Evolutionary conservation across 139 green algal genomes (phyloP).

Genomic region (Edaphochlamys debaryana): DNA sequence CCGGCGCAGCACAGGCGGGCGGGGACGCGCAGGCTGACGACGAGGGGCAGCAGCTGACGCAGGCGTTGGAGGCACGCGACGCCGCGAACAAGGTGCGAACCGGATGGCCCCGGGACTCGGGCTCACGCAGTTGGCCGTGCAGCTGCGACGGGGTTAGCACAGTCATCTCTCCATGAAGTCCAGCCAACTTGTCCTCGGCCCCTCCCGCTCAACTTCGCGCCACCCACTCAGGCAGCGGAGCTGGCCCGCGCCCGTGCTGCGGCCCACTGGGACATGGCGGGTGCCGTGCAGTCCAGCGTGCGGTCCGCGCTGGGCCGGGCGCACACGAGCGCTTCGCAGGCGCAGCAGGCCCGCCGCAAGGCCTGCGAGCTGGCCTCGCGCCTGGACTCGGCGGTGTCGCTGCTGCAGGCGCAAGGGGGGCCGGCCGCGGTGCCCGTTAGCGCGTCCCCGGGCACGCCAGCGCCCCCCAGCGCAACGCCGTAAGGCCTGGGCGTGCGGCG

Average conservation of each 20-base stretch:
- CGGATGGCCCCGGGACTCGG: too few relatives aligned
- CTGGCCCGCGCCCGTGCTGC: conserved; percentile 9
- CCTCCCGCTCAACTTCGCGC: background rate
- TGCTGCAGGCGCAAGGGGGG: conserved; percentile 34
- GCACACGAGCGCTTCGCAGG: conserved; percentile 34
- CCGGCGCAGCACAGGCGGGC: too few relatives aligned
- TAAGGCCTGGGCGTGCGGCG: too few relatives aligned
- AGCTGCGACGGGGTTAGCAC: background rate
- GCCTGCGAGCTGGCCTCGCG: conserved; percentile 51
- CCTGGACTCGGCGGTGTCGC: conserved; percentile 51
- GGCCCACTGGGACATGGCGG: conserved; percentile 55
- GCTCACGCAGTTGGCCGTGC: too few relatives aligned
- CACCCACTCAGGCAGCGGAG: conserved; percentile 31
- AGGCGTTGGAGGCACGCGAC: conserved; percentile 48
- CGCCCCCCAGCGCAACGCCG: too few relatives aligned
- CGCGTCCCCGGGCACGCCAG: too few relatives aligned
- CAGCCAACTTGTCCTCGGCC: too few relatives aligned
- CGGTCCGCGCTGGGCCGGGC: conserved; percentile 22
- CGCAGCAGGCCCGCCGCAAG: conserved; percentile 48
- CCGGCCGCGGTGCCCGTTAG: too few relatives aligned
- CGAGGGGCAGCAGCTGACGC: conserved; percentile 18
- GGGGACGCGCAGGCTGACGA: background rate
- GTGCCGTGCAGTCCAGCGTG: conserved; percentile 53
- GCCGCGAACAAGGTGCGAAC: conserved; percentile 41
- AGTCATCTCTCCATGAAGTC: too few relatives aligned